A percentile compares a stretch with the other conserved stretches of the same genome.
phyloP scores from a whole-genome alignment of 2,329 filamentous ascomycete species.

The Alternaria sp. region DNA sequence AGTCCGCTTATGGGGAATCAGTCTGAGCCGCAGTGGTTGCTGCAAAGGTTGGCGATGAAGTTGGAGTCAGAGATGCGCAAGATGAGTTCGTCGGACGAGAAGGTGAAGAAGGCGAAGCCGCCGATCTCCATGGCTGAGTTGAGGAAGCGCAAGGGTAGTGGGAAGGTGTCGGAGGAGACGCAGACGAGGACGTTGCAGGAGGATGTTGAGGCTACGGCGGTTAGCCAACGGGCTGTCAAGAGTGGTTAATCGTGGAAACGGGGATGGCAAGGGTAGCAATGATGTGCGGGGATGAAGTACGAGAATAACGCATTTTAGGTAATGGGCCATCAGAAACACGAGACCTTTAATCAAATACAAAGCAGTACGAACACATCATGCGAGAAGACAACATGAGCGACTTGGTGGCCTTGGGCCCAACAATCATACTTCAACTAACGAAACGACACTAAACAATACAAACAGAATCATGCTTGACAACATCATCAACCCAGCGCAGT shows the following conservation, averaged over 20 bases:
- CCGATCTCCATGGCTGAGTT: conserved; percentile 44
- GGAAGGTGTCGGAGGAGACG: conserved; percentile 1
- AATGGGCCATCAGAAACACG: too few relatives aligned
- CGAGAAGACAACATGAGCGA: not conserved
- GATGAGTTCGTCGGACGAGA: conserved; percentile 27
- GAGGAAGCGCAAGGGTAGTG: conserved; percentile 7
- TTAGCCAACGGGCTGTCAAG: conserved; percentile 7
- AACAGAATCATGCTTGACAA: not conserved
- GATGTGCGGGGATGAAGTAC: too few relatives aligned
- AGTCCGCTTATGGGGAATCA: conserved; percentile 73
- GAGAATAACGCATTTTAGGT: too few relatives aligned
- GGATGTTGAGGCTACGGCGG: conserved; percentile 14
- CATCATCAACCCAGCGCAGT: too few relatives aligned
- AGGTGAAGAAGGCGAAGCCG: conserved; percentile 29
- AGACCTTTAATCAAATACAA: too few relatives aligned
- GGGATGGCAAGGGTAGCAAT: too few relatives aligned
- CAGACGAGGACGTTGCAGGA: conserved; percentile 13
- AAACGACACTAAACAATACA: not conserved
- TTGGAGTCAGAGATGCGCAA: conserved; percentile 54
- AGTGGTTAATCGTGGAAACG: too few relatives aligned
- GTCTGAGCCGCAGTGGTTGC: conserved; percentile 75
- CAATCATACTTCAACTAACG: conserved; percentile 5
- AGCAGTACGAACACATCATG: too few relatives aligned
- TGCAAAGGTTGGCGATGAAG: conserved; percentile 66
- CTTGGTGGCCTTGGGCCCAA: conserved; percentile 18